These are phyloP conservation scores for Coemansia sp. DNA, from an alignment of 192 early-diverging fungal species.

Conservation along the genomic window DNA sequence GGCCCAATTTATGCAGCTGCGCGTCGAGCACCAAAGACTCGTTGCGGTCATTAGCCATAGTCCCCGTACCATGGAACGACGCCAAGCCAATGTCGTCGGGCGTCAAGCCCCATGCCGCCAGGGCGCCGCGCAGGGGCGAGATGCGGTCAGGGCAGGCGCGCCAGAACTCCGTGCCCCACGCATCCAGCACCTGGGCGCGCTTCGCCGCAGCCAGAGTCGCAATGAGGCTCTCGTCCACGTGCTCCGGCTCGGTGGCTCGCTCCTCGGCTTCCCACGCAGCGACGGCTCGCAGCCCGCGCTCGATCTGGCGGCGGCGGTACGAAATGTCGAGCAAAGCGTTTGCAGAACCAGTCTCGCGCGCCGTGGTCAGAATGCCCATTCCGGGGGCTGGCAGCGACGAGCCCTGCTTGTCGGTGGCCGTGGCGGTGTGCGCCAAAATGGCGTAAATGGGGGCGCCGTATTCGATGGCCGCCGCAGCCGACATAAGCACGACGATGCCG, in stretches of 20 bases:
- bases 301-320: constrained; percentile 80
- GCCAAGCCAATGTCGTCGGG: constrained; percentile 92
- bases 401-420: constrained; percentile 94
- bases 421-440: constrained; percentile 82
- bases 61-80: constrained; percentile 96
- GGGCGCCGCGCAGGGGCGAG: constrained; percentile 82
- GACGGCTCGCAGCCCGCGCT: constrained; percentile 15
- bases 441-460: constrained; percentile 93
- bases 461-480: constrained; percentile 79
- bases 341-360: constrained; percentile 61
- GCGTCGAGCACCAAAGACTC: constrained; percentile 84
- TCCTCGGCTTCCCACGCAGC: constrained; percentile 22
- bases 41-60: constrained; percentile 95
- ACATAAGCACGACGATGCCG: constrained; percentile 90
- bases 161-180: constrained; percentile 87
- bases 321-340: constrained; percentile 67
- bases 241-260: not conserved
- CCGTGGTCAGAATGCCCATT: constrained; percentile 89
- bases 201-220: constrained; percentile 56
- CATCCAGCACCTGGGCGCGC: constrained; percentile 66
- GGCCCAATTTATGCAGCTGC: constrained; percentile 85
- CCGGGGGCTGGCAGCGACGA: constrained; percentile 94
- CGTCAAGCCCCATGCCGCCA: constrained; percentile 85
- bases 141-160: constrained; percentile 59
- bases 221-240: constrained; percentile 36